Evolutionary conservation across 1,139 yeast genomes (phyloP), one percentile per base, ranked within the genome.

Genomic region (Suzukiozyma palmioleophila): DNA sequence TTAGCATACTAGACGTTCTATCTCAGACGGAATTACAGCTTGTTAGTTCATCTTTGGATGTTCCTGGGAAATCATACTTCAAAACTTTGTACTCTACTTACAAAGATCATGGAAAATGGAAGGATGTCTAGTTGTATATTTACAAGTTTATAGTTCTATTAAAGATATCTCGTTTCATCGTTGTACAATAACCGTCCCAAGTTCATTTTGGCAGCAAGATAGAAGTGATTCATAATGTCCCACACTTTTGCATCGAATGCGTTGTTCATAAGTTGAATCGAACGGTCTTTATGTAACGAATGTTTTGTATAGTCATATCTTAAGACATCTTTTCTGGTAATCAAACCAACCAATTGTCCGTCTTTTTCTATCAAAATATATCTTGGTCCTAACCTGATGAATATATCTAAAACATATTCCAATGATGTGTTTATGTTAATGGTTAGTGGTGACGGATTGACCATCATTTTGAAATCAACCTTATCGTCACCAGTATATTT

Each of bases 41-140:
- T 33, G 74, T 84, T n/a, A 84, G 77, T 51, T 70, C 81, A 3
- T 69, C 81, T n/a, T 64, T 90, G 52, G 97, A 90, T 51, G 59
- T 67, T 21, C 75, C 85, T 33, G 86, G 95, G 1, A 75, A 85
- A 47, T 72, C 81, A 2, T 78, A 82, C 50, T 84, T 81, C 66
- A 81, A 76, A 54, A 65, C 77, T 0, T 53, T 89, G 33, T 87
- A 84, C 51, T 76, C 77, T 6, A 88, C 84, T 46, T 92, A 88
- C 62, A 78, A 77, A 56, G 80, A 76, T 49, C 74, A 73, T 47
- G 96, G 96, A 40, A 87, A 84, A 58, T 90, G 97, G 97, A 79
- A 65, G 43, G 88, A 80, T 46, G 73, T 70, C 40, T 73, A 58
- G 29, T 28, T 35, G 21, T 41, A 35, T 38, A 35, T 38, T 12